Conservation (phyloP, 495 filamentous ascomycete species). For the Trichoderma virens region DNA sequence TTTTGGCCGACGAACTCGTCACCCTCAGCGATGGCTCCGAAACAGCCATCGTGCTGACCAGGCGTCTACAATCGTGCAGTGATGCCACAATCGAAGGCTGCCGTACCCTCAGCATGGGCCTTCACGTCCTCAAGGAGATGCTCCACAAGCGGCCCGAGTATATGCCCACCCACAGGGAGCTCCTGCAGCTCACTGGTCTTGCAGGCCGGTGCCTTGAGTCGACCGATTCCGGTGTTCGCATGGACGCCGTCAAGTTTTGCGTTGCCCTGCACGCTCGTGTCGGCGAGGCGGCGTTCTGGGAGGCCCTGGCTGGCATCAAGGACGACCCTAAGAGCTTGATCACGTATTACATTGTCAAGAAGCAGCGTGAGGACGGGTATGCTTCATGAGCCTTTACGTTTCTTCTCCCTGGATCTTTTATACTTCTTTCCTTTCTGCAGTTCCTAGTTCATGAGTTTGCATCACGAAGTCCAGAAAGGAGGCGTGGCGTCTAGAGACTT, state of each 20-base stretch:
- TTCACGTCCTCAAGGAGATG: constrained; percentile 49
- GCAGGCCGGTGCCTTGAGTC: constrained; percentile 58
- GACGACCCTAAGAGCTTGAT: constrained; percentile 67
- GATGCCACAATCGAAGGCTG: constrained; percentile 30
- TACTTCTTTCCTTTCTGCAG: background rate
- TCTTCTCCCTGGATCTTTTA: background rate
- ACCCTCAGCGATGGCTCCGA: constrained; percentile 42
- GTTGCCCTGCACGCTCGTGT: constrained; percentile 64
- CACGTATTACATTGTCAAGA: constrained; percentile 75
- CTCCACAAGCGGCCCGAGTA: constrained; percentile 28
- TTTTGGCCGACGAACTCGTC: constrained; percentile 45
- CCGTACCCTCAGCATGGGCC: constrained; percentile 47
- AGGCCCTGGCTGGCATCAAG: constrained; percentile 50
- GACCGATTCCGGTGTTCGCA: constrained; percentile 67
- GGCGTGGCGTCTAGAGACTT: too few relatives aligned
- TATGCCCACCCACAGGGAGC: constrained; percentile 34
- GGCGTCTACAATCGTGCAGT: constrained; percentile 28
- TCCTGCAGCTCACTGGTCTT: constrained; percentile 43
- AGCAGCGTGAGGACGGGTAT: constrained; percentile 36
- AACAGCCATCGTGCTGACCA: constrained; percentile 38
- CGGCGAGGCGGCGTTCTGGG: constrained; percentile 58
- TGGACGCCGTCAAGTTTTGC: constrained; percentile 70
- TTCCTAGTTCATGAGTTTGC: too few relatives aligned
- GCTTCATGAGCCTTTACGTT: background rate
- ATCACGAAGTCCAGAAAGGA: background rate